Conservation (phyloP, 768 basidiomycete species). For the Glaciozyma martinii region DNA sequence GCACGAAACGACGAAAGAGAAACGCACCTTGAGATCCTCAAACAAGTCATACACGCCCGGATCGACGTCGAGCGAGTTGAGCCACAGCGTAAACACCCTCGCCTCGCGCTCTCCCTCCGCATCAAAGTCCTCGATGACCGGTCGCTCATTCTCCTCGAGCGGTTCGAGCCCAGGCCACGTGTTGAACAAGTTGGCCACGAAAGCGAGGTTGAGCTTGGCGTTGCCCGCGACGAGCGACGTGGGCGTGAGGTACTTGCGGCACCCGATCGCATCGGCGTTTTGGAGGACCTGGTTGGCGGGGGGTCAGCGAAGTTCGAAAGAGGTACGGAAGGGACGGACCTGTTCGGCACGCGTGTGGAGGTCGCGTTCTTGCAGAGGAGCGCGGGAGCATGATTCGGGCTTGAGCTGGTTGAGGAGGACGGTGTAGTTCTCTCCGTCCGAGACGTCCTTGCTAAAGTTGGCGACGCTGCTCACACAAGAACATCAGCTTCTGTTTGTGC, state of each 20-base stretch:
- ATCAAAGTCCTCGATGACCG: constrained; percentile 94
- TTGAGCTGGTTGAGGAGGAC: constrained; percentile 91
- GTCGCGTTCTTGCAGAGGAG: constrained; percentile 78
- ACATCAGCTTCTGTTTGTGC: neutral
- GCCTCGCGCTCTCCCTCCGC: constrained; percentile 98
- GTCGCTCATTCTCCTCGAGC: constrained; percentile 85
- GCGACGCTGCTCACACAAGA: constrained; percentile 59
- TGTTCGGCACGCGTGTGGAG: constrained; percentile 78
- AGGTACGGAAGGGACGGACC: constrained; percentile 37
- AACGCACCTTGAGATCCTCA: constrained; percentile 70
- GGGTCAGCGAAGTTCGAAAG: neutral
- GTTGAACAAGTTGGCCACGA: constrained; percentile 98
- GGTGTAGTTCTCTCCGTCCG: constrained; percentile 95
- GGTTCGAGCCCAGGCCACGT: constrained; percentile 89
- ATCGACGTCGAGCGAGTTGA: constrained; percentile 94
- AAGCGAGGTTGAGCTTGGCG: constrained; percentile 92
- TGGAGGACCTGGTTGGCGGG: constrained; percentile 59
- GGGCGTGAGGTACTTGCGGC: constrained; percentile 89
- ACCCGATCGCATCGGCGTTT: constrained; percentile 87
- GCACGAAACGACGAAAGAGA: neutral
- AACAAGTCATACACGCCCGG: constrained; percentile 94
- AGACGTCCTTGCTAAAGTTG: constrained; percentile 97
- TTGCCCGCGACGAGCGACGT: constrained; percentile 88
- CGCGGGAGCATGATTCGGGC: constrained; percentile 82
- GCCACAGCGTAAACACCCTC: constrained; percentile 93